These are phyloP conservation scores for California macrophylla DNA, from an alignment of 441 rosid genomes.

Conservation along the genomic window DNA sequence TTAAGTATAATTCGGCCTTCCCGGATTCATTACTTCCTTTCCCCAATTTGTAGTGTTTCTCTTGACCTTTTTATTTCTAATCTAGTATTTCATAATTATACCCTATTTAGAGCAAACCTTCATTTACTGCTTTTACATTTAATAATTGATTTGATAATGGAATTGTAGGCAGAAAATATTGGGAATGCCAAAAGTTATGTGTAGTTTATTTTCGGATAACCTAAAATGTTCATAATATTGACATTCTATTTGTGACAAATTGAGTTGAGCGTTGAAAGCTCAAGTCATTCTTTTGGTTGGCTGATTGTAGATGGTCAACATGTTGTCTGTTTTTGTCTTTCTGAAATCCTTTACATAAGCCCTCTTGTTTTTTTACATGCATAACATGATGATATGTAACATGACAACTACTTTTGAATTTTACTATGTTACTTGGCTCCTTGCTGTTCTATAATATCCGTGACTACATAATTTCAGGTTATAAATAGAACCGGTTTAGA, in stretches of 20 bases:
- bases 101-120: not conserved
- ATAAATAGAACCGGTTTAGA: conserved; percentile 54
- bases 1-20: not conserved
- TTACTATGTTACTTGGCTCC: too few species aligned
- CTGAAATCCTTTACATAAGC: too few species aligned
- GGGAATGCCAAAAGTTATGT: not conserved
- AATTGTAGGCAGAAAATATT: not conserved
- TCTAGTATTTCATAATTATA: not conserved
- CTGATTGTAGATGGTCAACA: too few species aligned
- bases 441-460: not conserved
- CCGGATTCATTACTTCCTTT: not conserved
- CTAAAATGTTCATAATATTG: not conserved
- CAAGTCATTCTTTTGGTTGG: not conserved
- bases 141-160: not conserved
- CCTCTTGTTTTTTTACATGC: too few species aligned
- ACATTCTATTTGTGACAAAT: not conserved
- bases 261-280: not conserved
- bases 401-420: too few species aligned
- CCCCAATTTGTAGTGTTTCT: not conserved
- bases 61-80: not conserved
- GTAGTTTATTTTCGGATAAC: not conserved
- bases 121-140: not conserved
- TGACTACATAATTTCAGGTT: conserved; percentile 28
- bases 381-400: too few species aligned
- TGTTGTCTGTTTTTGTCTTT: too few species aligned